Conservation (phyloP, 2,329 filamentous ascomycete species). For the Colletotrichum sp. region DNA sequence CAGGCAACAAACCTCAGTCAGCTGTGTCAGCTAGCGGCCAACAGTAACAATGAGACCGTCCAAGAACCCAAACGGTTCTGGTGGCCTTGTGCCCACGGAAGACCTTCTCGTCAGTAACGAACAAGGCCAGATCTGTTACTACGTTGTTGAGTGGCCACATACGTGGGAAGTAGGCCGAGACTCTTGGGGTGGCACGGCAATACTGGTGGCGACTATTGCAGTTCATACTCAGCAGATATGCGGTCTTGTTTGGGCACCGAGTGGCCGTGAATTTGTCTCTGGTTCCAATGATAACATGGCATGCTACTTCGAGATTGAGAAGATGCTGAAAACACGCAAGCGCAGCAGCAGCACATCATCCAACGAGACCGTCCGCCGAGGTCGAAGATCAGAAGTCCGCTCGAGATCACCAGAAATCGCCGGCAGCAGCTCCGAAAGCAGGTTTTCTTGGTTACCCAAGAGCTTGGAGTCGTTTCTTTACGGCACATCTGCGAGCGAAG, state of each 20-base stretch:
- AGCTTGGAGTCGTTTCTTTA: background rate
- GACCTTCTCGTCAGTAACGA: slow-evolving; percentile 90
- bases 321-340: slow-evolving; percentile 47
- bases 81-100: slow-evolving; percentile 69
- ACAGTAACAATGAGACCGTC: slow-evolving; percentile 58
- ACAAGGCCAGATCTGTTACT: slow-evolving; percentile 82
- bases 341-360: slow-evolving; percentile 8
- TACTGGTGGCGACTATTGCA: slow-evolving; percentile 75
- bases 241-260: slow-evolving; percentile 84
- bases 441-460: background rate
- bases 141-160: slow-evolving; percentile 84
- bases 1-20: slow-evolving; percentile 73
- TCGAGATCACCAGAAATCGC: background rate
- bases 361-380: background rate
- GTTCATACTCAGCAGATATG: slow-evolving; percentile 91
- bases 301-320: slow-evolving; percentile 75
- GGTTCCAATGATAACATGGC: slow-evolving; percentile 94
- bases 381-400: background rate
- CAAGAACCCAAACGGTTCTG: slow-evolving; percentile 50
- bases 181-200: slow-evolving; percentile 80
- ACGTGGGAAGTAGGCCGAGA: slow-evolving; percentile 66
- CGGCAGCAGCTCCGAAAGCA: background rate
- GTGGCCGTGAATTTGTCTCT: slow-evolving; percentile 80
- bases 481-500: background rate
- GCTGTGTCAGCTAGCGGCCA: slow-evolving; percentile 84